phyloP scores from a whole-genome alignment of 1,139 yeast genomes.

The Protomyces inundatus region DNA sequence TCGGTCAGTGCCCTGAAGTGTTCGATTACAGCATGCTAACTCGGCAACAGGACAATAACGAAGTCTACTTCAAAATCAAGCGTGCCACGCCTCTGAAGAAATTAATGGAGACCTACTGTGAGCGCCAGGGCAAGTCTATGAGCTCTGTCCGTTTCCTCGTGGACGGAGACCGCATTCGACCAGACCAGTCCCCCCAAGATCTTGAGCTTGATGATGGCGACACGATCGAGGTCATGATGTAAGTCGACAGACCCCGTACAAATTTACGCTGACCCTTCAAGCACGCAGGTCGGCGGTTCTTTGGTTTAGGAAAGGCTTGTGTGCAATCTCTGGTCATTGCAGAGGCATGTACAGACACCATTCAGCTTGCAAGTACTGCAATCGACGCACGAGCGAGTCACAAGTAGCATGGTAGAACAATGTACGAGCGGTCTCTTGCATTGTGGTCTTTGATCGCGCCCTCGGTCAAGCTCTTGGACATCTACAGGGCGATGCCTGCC shows the following conservation, averaged over 20 bases:
- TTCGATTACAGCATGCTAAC: neutral
- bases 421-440: no score
- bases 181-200: conserved; percentile 86
- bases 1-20: neutral
- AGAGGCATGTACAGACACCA: no score
- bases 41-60: conserved; percentile 49
- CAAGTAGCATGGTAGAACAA: no score
- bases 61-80: conserved; percentile 92
- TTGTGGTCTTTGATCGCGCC: no score
- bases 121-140: conserved; percentile 89
- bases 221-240: conserved; percentile 91
- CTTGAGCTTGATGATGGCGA: conserved; percentile 93
- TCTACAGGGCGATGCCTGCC: no score
- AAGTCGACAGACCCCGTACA: neutral
- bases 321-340: no score
- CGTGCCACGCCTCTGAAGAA: conserved; percentile 87
- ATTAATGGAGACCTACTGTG: conserved; percentile 96
- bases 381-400: no score
- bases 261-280: no score
- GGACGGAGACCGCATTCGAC: conserved; percentile 86
- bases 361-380: no score
- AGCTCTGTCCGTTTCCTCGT: conserved; percentile 79
- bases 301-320: no score
- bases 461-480: no score
- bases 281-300: no score